Conservation (phyloP, 2,329 filamentous ascomycete species). For the Diatrype stigma region DNA sequence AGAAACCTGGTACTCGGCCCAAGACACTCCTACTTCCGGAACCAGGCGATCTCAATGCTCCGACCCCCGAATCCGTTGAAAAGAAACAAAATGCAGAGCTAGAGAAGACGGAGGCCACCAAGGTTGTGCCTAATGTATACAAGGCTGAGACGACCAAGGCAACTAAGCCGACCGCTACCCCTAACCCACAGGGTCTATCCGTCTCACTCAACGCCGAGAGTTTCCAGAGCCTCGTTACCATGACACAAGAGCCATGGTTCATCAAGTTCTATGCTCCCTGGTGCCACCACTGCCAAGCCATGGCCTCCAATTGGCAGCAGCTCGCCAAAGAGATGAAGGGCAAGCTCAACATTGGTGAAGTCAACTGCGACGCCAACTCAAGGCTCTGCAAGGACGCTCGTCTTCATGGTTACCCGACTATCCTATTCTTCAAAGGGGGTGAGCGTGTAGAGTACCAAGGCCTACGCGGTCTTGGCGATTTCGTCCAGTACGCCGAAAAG, state of each 20-base stretch:
- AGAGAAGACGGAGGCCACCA: background rate
- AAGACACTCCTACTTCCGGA: slow-evolving; percentile 64
- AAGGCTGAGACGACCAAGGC: slow-evolving; percentile 38
- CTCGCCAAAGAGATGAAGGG: slow-evolving; percentile 89
- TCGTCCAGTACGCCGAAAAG: slow-evolving; percentile 81
- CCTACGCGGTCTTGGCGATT: slow-evolving; percentile 84
- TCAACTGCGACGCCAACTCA: slow-evolving; percentile 85
- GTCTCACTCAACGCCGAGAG: slow-evolving; percentile 74
- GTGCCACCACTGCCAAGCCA: slow-evolving; percentile 92
- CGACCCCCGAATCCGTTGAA: slow-evolving; percentile 16
- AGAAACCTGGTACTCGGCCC: slow-evolving; percentile 77
- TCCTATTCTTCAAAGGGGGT: slow-evolving; percentile 87
- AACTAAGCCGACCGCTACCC: slow-evolving; percentile 50
- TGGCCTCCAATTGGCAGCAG: slow-evolving; percentile 86
- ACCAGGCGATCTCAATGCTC: slow-evolving; percentile 55
- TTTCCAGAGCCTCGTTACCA: slow-evolving; percentile 82
- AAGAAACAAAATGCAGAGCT: slow-evolving; percentile 15
- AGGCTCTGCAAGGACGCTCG: slow-evolving; percentile 89
- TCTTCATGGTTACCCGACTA: slow-evolving; percentile 77
- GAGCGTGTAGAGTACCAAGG: slow-evolving; percentile 93
- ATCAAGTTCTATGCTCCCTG: slow-evolving; percentile 98
- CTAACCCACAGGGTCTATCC: slow-evolving; percentile 74
- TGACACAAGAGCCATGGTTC: slow-evolving; percentile 90
- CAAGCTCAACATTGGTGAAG: slow-evolving; percentile 86
- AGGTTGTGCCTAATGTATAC: slow-evolving; percentile 20